These are phyloP conservation scores for Apiospora saccharicola DNA, from an alignment of 2,329 filamentous ascomycete species.

Conservation along the genomic window DNA sequence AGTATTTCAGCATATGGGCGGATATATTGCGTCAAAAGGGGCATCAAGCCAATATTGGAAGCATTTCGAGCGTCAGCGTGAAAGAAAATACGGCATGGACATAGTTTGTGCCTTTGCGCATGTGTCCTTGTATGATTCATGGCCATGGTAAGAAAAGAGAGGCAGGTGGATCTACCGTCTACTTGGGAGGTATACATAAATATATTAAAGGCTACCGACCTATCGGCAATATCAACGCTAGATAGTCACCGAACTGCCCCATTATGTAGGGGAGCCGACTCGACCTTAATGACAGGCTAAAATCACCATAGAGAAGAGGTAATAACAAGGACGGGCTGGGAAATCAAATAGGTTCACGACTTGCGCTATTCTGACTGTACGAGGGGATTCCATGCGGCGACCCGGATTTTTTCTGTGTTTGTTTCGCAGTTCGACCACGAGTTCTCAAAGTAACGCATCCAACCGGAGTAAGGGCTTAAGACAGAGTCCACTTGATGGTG, in stretches of 20 bases:
- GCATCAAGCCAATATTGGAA: conserved; percentile 14
- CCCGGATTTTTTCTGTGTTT: not conserved
- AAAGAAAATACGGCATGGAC: conserved; percentile 4
- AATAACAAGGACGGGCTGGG: not conserved
- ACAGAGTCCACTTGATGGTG: not conserved
- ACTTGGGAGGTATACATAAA: conserved; percentile 2
- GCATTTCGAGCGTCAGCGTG: conserved; percentile 22
- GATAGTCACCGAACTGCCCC: not conserved
- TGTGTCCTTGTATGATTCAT: conserved; percentile 7
- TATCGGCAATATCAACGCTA: not conserved
- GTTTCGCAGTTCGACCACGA: not conserved
- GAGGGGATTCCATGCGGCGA: not conserved
- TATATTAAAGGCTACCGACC: not conserved
- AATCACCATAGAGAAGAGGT: not conserved
- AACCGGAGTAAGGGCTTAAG: not conserved
- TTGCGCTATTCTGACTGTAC: not conserved
- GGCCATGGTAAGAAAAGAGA: not conserved
- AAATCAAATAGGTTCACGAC: not conserved
- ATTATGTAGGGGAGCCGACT: not conserved
- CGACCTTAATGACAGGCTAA: not conserved
- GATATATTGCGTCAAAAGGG: conserved; percentile 13
- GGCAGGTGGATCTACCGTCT: not conserved
- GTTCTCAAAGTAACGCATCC: not conserved
- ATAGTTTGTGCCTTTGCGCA: not conserved
- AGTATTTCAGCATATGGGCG: conserved; percentile 19